Evolutionary conservation across 2,329 filamentous ascomycete genomes (phyloP).

Genomic region (Aspergillus sp.): DNA sequence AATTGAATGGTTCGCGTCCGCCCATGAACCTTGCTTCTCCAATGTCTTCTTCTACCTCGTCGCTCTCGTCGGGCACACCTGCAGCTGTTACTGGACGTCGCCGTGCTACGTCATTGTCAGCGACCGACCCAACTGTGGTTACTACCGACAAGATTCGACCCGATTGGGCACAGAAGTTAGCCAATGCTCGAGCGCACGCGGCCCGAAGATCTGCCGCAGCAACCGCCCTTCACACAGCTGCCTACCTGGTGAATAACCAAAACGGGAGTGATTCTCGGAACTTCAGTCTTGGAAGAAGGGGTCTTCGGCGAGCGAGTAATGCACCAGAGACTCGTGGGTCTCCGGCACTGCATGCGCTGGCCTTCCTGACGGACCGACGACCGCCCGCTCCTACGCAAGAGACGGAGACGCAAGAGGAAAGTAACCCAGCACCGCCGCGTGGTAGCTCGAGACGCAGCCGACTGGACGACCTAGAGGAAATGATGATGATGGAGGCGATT

Average conservation of each 20-base stretch:
- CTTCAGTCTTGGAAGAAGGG: constrained; percentile 53
- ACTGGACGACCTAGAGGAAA: constrained; percentile 85
- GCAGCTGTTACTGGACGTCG: constrained; percentile 41
- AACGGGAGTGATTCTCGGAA: constrained; percentile 42
- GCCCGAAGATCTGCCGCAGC: constrained; percentile 83
- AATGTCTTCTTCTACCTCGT: constrained; percentile 83
- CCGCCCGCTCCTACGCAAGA: constrained; percentile 25
- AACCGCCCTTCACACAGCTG: constrained; percentile 88
- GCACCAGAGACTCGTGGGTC: constrained; percentile 28
- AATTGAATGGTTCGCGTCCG: constrained; percentile 44
- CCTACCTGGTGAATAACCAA: constrained; percentile 68
- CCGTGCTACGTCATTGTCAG: constrained; percentile 66
- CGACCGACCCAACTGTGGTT: constrained; percentile 75
- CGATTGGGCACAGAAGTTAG: constrained; percentile 88
- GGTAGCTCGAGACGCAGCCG: constrained; percentile 54
- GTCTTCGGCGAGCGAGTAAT: constrained; percentile 39
- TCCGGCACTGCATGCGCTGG: constrained; percentile 39
- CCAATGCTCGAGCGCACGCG: constrained; percentile 75
- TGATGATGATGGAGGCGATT: constrained; percentile 99
- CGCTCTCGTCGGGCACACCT: constrained; percentile 55
- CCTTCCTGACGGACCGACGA: constrained; percentile 42
- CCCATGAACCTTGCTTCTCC: constrained; percentile 56
- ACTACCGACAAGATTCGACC: constrained; percentile 88
- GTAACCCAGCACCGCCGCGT: constrained; percentile 34
- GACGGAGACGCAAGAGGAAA: constrained; percentile 31